Conservation (phyloP, 345 rosid genomes). For the Gossypium ekmanianum region DNA sequence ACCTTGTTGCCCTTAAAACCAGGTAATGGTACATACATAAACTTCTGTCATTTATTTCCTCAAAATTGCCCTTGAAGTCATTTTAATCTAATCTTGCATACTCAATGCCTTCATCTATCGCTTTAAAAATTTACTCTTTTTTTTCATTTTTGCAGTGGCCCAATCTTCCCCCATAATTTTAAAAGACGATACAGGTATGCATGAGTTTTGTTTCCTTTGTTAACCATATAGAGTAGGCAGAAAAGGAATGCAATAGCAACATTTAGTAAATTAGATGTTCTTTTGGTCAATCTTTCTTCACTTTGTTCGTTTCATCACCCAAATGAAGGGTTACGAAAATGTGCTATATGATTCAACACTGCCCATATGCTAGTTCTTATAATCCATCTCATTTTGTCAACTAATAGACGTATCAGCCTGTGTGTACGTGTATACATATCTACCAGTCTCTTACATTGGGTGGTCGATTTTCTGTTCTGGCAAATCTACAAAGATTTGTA, state of each 20-base stretch:
- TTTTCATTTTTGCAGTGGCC: background rate
- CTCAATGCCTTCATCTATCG: background rate
- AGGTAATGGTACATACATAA: constrained; percentile 39
- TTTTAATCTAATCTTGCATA: background rate
- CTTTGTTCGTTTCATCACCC: background rate
- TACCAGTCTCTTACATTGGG: background rate
- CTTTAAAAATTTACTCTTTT: background rate
- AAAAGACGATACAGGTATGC: background rate
- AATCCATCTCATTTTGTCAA: too few relatives aligned
- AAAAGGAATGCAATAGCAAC: background rate
- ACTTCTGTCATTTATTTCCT: constrained; percentile 4
- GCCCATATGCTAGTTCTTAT: too few relatives aligned
- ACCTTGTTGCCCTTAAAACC: constrained; percentile 21
- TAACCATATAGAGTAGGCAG: background rate
- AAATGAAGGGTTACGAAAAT: background rate
- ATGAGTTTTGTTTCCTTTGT: background rate
- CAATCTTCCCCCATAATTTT: background rate
- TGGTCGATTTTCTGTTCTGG: background rate
- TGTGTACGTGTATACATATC: background rate
- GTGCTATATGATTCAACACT: background rate
- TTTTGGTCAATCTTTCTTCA: background rate
- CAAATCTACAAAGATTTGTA: background rate
- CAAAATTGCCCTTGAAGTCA: constrained; percentile 8
- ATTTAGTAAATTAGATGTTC: background rate
- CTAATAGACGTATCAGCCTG: too few relatives aligned